A percentile compares a stretch with the other conserved stretches of the same genome.
Conservation (phyloP, 768 basidiomycete genomes). For the Amylocystis lapponica region DNA sequence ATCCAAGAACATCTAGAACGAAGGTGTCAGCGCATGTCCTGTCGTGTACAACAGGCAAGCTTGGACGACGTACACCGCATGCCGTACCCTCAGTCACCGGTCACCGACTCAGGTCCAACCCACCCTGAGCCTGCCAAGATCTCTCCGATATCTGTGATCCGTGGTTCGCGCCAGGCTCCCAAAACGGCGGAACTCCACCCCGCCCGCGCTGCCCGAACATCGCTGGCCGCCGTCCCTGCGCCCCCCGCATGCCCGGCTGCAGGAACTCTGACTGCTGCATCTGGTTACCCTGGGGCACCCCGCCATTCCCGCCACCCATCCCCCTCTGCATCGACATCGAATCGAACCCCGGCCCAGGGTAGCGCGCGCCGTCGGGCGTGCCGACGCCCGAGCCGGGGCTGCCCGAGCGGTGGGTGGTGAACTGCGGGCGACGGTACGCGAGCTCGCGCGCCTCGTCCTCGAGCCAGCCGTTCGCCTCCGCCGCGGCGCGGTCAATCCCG, state of each 20-base stretch:
- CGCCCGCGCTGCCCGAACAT: slow-evolving; percentile 50
- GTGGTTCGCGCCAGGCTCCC: too few relatives aligned
- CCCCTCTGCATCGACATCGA: slow-evolving; percentile 2
- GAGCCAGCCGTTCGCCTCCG: slow-evolving; percentile 47
- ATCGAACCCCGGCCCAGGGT: slow-evolving; percentile 16
- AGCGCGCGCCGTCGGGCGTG: slow-evolving; percentile 13
- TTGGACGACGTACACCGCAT: too few relatives aligned
- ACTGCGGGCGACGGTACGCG: slow-evolving; percentile 5
- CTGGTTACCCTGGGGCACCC: not conserved
- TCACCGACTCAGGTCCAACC: slow-evolving; percentile 8
- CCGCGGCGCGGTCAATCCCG: slow-evolving; percentile 58
- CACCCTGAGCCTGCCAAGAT: slow-evolving; percentile 5
- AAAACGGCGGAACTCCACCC: slow-evolving; percentile 27
- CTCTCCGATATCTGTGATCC: not conserved
- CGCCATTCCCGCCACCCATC: slow-evolving; percentile 1
- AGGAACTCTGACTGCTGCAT: slow-evolving; percentile 6
- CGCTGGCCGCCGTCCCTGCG: slow-evolving; percentile 44
- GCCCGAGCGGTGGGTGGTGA: not conserved
- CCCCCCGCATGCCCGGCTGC: slow-evolving; percentile 35
- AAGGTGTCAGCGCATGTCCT: too few relatives aligned
- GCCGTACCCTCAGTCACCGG: not conserved
- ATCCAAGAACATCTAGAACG: too few relatives aligned
- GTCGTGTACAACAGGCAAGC: too few relatives aligned
- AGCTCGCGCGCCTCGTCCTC: slow-evolving; percentile 40
- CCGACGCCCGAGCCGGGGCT: slow-evolving; percentile 3